These are phyloP conservation scores for Sorghum bicolor DNA, from an alignment of 176 grass and related monocot species.

Conservation along the genomic window DNA sequence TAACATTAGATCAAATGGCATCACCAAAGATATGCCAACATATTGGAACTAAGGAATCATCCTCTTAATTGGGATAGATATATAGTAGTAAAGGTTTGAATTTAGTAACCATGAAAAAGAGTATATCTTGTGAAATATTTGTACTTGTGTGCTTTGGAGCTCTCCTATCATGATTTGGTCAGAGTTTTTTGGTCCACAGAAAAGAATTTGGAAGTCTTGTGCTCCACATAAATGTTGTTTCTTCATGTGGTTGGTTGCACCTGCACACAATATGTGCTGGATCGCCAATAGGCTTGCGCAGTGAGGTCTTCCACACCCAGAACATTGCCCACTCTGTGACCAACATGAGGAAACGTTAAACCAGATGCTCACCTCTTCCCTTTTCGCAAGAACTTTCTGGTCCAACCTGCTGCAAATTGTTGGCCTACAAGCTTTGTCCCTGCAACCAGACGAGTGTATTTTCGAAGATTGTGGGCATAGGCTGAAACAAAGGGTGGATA, in stretches of 20 bases:
- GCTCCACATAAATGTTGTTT: neutral
- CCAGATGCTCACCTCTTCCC: neutral
- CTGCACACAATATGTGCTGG: neutral
- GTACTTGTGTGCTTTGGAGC: neutral
- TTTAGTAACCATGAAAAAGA: neutral
- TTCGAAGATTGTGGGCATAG: neutral
- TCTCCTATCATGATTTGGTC: slow-evolving; percentile 1
- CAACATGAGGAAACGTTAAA: neutral
- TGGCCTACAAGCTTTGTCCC: neutral
- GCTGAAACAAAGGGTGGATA: neutral
- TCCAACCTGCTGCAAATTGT: neutral
- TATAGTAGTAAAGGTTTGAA: neutral
- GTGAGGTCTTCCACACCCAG: neutral
- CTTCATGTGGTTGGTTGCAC: neutral
- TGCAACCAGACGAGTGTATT: neutral
- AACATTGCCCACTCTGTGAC: neutral
- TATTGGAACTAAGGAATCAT: slow-evolving; percentile 10
- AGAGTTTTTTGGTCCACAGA: neutral
- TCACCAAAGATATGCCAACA: neutral
- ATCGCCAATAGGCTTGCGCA: neutral
- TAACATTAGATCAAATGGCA: neutral
- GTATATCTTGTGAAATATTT: neutral
- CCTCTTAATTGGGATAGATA: neutral
- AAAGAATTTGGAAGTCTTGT: neutral
- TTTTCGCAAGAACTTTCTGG: neutral